Base-by-base conservation (phyloP, 73 alveolate species). In the Durusdinium trenchii region DNA sequence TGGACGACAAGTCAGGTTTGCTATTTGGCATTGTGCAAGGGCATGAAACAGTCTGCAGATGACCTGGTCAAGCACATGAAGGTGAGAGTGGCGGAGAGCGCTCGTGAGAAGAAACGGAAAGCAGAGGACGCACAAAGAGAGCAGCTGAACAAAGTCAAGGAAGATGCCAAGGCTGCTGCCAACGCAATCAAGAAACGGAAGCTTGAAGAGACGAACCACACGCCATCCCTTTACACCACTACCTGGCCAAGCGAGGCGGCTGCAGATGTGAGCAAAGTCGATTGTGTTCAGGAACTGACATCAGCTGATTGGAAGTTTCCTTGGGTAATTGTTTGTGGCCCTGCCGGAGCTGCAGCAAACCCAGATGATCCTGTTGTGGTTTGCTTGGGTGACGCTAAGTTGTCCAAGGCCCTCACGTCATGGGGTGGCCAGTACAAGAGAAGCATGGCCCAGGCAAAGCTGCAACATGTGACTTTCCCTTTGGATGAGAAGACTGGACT, bases 341-440 rank as follows among this genome's bases (percentile, higher is more conserved):
- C n/a, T n/a, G n/a, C n/a, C n/a, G n/a, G n/a, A n/a, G n/a, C n/a
- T n/a, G n/a, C n/a, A n/a, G n/a, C n/a, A n/a, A n/a, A n/a, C n/a
- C n/a, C n/a, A n/a, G n/a, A n/a, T n/a, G n/a, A n/a, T n/a, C n/a
- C 78, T 64, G 3, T 40, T 23, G 12, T 12, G 51, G 57, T 14
- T 9, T 75, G 86, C 86, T 16, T 79, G n/a, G 61, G 67, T 45
- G 89, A 32, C 28, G 7, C 54, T 5, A 32, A n/a, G 6, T 47
- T 79, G 45, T 47, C 38, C 64, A 12, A 32, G 45, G 6, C 94
- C 7, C 36, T 83, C 50, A 36, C 75, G 6, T 2, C 75, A 9
- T 83, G 94, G 94, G 94, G 94, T 30, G 94, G 52, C 52, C 94
- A 83, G 94, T 50, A 83, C 94, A 83, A 83, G 36, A 48, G 50